Evolutionary conservation across 805 yeast species (phyloP).

Genomic region (Scheffersomyces spartinae): DNA sequence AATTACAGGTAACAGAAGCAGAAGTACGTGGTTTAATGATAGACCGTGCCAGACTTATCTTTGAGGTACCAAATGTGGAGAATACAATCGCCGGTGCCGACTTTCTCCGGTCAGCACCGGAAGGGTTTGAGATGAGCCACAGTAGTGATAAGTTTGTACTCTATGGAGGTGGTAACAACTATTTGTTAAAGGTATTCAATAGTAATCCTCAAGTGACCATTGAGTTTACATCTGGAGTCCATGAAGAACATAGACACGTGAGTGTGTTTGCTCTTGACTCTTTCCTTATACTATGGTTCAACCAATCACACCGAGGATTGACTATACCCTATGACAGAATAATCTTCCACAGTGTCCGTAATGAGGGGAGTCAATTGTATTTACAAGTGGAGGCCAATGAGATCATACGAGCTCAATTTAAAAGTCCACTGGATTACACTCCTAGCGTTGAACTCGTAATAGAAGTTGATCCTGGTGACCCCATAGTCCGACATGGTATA

Average conservation of each 20-base stretch:
- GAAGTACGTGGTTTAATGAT: too few species aligned
- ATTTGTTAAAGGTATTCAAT: slow-evolving; percentile 6
- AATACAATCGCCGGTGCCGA: slow-evolving; percentile 22
- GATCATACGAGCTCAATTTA: slow-evolving; percentile 5
- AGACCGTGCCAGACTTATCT: too few species aligned
- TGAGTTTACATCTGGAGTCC: too few species aligned
- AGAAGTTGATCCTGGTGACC: slow-evolving; percentile 1
- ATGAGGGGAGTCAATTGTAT: slow-evolving; percentile 10
- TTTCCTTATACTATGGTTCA: slow-evolving; percentile 20
- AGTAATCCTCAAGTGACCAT: too few species aligned
- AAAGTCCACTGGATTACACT: slow-evolving; percentile 8
- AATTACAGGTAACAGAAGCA: too few species aligned
- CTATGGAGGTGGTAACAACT: slow-evolving; percentile 24
- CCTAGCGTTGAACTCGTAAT: slow-evolving; percentile 11
- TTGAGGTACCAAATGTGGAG: slow-evolving; percentile 31
- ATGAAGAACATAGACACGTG: slow-evolving; percentile 4
- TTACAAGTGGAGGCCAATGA: slow-evolving; percentile 19
- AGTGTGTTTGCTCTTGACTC: slow-evolving; percentile 24
- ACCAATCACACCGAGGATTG: slow-evolving; percentile 11
- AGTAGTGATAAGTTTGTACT: slow-evolving; percentile 29
- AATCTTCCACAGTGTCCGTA: slow-evolving; percentile 16
- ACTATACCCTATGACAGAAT: slow-evolving; percentile 24
- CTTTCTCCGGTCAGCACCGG: slow-evolving; percentile 26
- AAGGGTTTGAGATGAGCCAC: slow-evolving; percentile 17
- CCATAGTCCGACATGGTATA: slow-evolving; percentile 8